Conservation (phyloP, 441 rosid species). For the Cnidoscolus chayamansa region DNA sequence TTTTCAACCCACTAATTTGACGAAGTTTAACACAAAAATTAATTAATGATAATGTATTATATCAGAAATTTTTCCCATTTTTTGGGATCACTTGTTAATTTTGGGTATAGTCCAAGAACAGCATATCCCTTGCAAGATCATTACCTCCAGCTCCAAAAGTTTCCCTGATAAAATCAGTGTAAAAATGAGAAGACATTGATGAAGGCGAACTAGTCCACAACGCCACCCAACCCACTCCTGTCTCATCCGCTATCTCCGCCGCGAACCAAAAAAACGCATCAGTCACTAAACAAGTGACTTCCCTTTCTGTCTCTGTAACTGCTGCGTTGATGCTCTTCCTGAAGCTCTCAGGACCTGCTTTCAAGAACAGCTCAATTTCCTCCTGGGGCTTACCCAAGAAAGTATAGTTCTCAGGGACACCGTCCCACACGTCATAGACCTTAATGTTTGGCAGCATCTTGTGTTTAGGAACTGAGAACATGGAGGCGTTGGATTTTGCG, state of each 20-base stretch:
- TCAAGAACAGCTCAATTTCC: slow-evolving; percentile 53
- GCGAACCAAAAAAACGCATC: slow-evolving; percentile 55
- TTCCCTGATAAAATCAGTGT: slow-evolving; percentile 30
- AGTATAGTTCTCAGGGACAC: slow-evolving; percentile 42
- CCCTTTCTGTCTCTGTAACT: slow-evolving; percentile 41
- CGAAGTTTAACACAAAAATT: no score
- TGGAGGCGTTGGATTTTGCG: slow-evolving; percentile 29
- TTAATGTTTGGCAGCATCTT: slow-evolving; percentile 25
- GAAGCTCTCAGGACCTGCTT: slow-evolving; percentile 40
- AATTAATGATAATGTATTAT: no score
- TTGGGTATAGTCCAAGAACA: no score
- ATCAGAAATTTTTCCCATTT: no score
- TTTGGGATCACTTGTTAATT: no score
- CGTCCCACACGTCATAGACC: slow-evolving; percentile 38
- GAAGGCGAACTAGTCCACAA: slow-evolving; percentile 42
- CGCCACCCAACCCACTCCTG: slow-evolving; percentile 39
- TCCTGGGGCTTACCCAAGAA: slow-evolving; percentile 44
- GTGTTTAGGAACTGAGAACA: slow-evolving; percentile 20
- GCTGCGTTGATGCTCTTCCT: slow-evolving; percentile 37
- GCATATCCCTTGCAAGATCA: no score
- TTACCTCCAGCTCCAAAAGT: slow-evolving; percentile 22
- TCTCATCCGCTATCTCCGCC: slow-evolving; percentile 38
- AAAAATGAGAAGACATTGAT: slow-evolving; percentile 37
- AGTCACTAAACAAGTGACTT: slow-evolving; percentile 44
- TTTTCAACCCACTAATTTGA: no score